Evolutionary conservation across 164 flowering plant genomes (phyloP).

Genomic region (Liriodendron chinense): DNA sequence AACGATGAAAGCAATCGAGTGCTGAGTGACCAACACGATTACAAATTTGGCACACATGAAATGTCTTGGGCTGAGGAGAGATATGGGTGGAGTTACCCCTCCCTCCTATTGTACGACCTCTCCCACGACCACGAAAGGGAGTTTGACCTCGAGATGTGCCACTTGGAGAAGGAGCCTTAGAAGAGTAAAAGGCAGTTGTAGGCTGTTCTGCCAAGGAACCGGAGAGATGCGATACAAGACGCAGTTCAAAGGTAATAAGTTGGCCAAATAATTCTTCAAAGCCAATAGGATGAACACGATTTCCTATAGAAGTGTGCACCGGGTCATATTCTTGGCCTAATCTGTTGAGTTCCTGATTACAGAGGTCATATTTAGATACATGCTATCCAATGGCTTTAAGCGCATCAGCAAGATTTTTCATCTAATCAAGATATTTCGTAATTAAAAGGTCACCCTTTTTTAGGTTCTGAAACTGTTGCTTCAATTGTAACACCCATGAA

Average conservation of each 20-base stretch:
- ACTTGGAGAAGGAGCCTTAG: neutral
- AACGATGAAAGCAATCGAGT: neutral
- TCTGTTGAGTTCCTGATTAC: neutral
- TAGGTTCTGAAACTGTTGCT: neutral
- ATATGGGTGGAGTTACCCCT: neutral
- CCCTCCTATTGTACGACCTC: neutral
- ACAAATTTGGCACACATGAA: neutral
- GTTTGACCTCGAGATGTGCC: neutral
- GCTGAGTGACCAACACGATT: neutral
- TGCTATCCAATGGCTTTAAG: neutral
- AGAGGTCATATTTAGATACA: neutral
- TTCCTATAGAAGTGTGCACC: neutral
- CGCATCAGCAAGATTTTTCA: neutral
- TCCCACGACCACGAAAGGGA: neutral
- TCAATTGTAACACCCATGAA: neutral
- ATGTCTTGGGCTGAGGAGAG: neutral
- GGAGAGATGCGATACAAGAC: neutral
- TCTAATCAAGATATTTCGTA: neutral
- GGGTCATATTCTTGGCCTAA: neutral
- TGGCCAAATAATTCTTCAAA: neutral
- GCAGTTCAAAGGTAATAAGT: neutral
- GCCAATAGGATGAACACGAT: neutral
- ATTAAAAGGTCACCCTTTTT: neutral
- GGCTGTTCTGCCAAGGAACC: neutral
- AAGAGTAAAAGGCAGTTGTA: neutral